Evolutionary conservation across 2,329 filamentous ascomycete species (phyloP).

Genomic region (Cladophialophora carrionii): DNA sequence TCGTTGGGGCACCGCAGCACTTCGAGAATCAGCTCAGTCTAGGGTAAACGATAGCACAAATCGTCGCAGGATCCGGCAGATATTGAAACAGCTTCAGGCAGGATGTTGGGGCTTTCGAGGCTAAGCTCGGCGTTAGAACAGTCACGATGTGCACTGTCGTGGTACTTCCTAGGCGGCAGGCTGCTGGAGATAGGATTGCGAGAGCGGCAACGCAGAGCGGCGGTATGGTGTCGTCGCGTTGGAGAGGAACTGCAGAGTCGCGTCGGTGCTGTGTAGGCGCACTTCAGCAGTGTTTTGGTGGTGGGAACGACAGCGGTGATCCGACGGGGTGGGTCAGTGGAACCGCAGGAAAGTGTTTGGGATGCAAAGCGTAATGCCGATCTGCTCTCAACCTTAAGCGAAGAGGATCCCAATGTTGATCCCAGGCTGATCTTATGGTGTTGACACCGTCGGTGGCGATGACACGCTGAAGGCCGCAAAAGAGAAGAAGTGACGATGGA

Average conservation of each 20-base stretch:
- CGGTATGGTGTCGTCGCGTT: neutral
- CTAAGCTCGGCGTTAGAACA: neutral
- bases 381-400: conserved; percentile 3
- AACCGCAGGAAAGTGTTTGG: conserved; percentile 13
- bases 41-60: neutral
- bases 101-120: neutral
- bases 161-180: neutral
- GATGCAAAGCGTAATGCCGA: conserved; percentile 13
- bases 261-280: neutral
- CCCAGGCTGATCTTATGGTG: neutral
- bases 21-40: neutral
- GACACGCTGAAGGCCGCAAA: neutral
- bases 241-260: neutral
- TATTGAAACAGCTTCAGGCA: neutral
- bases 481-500: conserved; percentile 2
- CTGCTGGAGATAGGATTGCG: neutral
- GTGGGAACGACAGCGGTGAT: neutral
- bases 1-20: neutral
- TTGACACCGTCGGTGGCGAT: neutral
- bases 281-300: neutral
- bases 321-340: conserved; percentile 6
- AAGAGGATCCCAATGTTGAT: conserved; percentile 3
- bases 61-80: neutral
- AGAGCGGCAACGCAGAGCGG: too few relatives aligned
- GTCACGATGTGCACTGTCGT: neutral